phyloP scores from a whole-genome alignment of 768 basidiomycete genomes.

The Albatrellus ellisii region DNA sequence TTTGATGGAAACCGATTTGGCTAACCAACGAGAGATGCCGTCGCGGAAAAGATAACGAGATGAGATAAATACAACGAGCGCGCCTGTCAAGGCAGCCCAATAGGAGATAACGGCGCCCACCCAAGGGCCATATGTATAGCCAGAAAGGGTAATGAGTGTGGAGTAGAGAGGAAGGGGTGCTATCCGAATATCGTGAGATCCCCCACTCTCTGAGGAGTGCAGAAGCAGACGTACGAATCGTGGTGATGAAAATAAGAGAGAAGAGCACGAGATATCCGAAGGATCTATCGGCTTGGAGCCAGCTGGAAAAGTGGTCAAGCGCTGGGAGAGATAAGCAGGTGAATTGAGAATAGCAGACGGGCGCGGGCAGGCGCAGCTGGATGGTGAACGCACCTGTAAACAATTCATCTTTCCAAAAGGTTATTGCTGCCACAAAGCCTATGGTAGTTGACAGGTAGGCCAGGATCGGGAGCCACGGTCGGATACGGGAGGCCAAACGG shows the following conservation, averaged over 20 bases:
- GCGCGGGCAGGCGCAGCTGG: conserved; percentile 8
- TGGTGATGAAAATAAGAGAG: conserved; percentile 72
- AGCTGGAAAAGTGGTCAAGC: conserved; percentile 70
- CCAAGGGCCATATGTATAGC: conserved; percentile 83
- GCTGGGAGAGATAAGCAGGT: conserved; percentile 27
- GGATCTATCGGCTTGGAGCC: conserved; percentile 58
- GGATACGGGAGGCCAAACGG: conserved; percentile 32
- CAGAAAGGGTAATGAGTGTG: conserved; percentile 83
- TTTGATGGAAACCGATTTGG: conserved; percentile 54
- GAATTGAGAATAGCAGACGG: conserved; percentile 7
- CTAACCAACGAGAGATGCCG: conserved; percentile 59
- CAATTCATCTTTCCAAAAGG: conserved; percentile 70
- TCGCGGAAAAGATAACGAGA: conserved; percentile 66
- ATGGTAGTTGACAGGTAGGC: conserved; percentile 68
- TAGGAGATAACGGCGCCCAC: conserved; percentile 81
- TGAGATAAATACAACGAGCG: conserved; percentile 68
- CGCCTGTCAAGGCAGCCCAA: conserved; percentile 72
- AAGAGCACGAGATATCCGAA: conserved; percentile 74
- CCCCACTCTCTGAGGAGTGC: conserved; percentile 7
- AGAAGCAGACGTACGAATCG: conserved; percentile 52
- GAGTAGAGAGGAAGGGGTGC: conserved; percentile 89
- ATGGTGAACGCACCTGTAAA: conserved; percentile 52
- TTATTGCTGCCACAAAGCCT: conserved; percentile 69
- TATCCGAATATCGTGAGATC: conserved; percentile 19
- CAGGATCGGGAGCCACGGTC: conserved; percentile 68